phyloP scores from a whole-genome alignment of 345 rosid genomes.

The Salix caprea region DNA sequence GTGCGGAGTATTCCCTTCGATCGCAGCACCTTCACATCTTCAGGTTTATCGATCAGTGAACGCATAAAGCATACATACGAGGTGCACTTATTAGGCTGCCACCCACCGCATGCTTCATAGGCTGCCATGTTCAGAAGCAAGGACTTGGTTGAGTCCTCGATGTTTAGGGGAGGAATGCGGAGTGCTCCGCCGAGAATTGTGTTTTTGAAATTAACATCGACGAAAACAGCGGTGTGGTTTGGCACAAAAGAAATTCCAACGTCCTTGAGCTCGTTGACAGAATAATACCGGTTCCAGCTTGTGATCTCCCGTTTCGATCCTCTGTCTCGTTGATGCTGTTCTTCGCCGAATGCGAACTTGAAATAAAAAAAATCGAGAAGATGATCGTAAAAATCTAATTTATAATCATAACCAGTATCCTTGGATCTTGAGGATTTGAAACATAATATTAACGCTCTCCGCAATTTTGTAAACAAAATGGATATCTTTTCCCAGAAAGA shows the following conservation, averaged over 20 bases:
- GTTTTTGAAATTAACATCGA: background rate
- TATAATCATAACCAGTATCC: no score
- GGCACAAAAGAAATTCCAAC: background rate
- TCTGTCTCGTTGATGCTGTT: accelerated
- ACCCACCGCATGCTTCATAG: constrained; percentile 15
- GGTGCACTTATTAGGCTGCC: background rate
- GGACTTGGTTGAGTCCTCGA: constrained; percentile 13
- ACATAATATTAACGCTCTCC: no score
- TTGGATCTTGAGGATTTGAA: no score
- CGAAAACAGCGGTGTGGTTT: background rate
- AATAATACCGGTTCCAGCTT: background rate
- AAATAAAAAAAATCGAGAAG: background rate
- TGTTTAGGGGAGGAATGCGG: constrained; percentile 8
- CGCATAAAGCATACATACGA: constrained; percentile 19
- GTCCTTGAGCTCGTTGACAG: background rate
- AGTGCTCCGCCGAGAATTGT: background rate
- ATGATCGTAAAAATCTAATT: background rate
- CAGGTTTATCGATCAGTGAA: constrained; percentile 14
- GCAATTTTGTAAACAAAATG: no score
- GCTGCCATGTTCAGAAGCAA: constrained; percentile 23
- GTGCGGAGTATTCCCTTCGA: constrained; percentile 7
- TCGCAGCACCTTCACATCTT: constrained; percentile 19
- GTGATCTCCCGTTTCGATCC: no score
- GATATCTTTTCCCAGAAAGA: no score
- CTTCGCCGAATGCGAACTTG: no score